Base-by-base conservation (phyloP, 139 green algal species). In the Chlamydomonas incerta region DNA sequence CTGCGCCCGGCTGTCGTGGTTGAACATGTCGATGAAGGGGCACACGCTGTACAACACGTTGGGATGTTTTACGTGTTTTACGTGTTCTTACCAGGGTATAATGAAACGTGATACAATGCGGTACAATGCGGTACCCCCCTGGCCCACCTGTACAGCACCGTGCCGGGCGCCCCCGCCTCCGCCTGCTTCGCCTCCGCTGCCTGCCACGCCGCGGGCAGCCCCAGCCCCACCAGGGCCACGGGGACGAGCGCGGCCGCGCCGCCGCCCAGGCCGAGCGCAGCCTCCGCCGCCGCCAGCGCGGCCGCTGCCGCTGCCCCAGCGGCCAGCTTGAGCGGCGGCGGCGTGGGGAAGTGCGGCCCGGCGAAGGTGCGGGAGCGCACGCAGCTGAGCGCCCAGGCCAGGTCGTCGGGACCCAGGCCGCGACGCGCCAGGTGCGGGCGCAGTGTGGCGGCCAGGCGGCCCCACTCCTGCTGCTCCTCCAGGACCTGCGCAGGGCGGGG, bases 281-380 rank as follows among this genome's bases (percentile, higher is more conserved):
- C 41, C 26, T 0, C 9, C 14, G 29, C 15, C 70, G 63, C 62
- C 1, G 66, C 66, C 21, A 33, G 58, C 0, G 71, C 71, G 21
- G 41, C 47, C 2, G 35, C 58, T 1, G 82, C 60, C 3, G 50
- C 72, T 0, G 72, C 81, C 15, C 41, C 81, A 10, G 69, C 70
- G 6, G n/a, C 17, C 17, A 88, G 58, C 67, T 82, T 88, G 31
- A 82, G 50, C 5, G 57, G 20, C 9, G 90, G 71, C 31, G 67
- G 66, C 15, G 70, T 86, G 72, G 91, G 93, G 52, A 93, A 86
- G 85, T 95, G 93, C 0, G 95, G 95, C 0, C 93, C 95, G 26
- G 80, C 93, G 68, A 97, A 97, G 21, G 89, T 88, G 14, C 95
- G 80, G 81, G 90, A 95, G 33, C 91, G 74, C 14, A 96, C 94